These are phyloP conservation scores for Myochromella boudieri DNA, from an alignment of 768 basidiomycete species.

Conservation along the genomic window DNA sequence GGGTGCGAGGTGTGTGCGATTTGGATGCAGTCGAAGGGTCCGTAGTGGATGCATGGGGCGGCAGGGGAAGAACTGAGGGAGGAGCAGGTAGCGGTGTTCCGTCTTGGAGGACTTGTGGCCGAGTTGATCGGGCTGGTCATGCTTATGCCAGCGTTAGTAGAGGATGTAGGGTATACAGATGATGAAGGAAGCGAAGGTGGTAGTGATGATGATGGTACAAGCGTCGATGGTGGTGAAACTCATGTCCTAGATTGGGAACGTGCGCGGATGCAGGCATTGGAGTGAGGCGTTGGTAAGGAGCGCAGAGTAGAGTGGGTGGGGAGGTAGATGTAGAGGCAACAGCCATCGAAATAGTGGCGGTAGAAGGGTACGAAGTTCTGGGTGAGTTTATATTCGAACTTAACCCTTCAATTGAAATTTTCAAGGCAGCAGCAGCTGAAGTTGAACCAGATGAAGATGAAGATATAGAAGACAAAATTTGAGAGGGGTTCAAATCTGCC, in stretches of 20 bases:
- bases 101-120: not conserved
- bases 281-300: too few species aligned
- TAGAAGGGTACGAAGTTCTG: too few species aligned
- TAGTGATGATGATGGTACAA: not conserved
- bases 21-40: not conserved
- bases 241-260: too few species aligned
- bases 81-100: not conserved
- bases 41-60: not conserved
- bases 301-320: too few species aligned
- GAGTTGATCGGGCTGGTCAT: not conserved
- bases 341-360: too few species aligned
- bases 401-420: too few species aligned
- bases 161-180: not conserved
- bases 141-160: not conserved
- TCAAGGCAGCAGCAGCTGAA: not conserved
- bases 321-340: too few species aligned
- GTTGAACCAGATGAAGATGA: too few species aligned
- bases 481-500: conserved; percentile 22
- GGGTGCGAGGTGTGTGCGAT: not conserved
- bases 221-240: not conserved
- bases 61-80: not conserved
- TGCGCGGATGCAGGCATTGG: too few species aligned
- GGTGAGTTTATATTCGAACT: too few species aligned
- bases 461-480: conserved; percentile 5
- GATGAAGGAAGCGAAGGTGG: not conserved